phyloP scores from a whole-genome alignment of 2,329 filamentous ascomycete species.

The Cladosporium sp. region DNA sequence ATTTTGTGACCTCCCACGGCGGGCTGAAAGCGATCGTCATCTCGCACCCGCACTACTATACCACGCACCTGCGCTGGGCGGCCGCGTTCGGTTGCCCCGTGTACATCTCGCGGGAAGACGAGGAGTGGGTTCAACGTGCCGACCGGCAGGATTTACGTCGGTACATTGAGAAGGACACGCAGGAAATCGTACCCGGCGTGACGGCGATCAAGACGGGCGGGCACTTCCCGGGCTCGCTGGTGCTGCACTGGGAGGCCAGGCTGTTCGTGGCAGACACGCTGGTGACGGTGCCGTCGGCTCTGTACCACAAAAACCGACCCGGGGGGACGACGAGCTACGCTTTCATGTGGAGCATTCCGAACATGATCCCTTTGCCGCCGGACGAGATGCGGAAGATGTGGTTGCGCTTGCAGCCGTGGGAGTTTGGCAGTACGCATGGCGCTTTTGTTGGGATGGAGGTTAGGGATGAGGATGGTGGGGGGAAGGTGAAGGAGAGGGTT shows the following conservation, averaged over 20 bases:
- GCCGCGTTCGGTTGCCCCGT: conserved; percentile 64
- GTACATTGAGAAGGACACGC: conserved; percentile 39
- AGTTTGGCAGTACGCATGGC: conserved; percentile 65
- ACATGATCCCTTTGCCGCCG: conserved; percentile 66
- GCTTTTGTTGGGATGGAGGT: conserved; percentile 64
- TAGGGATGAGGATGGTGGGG: conserved; percentile 29
- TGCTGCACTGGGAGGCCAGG: conserved; percentile 51
- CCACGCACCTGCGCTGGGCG: conserved; percentile 72
- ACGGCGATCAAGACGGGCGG: conserved; percentile 68
- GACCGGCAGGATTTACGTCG: conserved; percentile 40
- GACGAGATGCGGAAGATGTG: conserved; percentile 65
- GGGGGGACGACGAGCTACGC: conserved; percentile 51
- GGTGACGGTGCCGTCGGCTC: conserved; percentile 57
- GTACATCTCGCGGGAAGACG: conserved; percentile 64
- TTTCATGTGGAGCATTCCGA: conserved; percentile 76
- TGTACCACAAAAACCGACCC: conserved; percentile 38
- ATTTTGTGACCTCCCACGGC: conserved; percentile 56
- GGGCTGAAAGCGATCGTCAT: conserved; percentile 64
- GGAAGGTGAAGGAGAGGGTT: conserved; percentile 57
- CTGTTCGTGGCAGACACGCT: conserved; percentile 77
- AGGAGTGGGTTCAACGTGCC: conserved; percentile 55
- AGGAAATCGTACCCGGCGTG: conserved; percentile 46
- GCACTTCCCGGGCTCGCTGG: conserved; percentile 72
- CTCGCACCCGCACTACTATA: conserved; percentile 75
- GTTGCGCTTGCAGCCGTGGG: conserved; percentile 57